Evolutionary conservation across 2,329 filamentous ascomycete species (phyloP), one percentile per base, ranked within the genome.

Genomic region (Bipolaris oryzae): DNA sequence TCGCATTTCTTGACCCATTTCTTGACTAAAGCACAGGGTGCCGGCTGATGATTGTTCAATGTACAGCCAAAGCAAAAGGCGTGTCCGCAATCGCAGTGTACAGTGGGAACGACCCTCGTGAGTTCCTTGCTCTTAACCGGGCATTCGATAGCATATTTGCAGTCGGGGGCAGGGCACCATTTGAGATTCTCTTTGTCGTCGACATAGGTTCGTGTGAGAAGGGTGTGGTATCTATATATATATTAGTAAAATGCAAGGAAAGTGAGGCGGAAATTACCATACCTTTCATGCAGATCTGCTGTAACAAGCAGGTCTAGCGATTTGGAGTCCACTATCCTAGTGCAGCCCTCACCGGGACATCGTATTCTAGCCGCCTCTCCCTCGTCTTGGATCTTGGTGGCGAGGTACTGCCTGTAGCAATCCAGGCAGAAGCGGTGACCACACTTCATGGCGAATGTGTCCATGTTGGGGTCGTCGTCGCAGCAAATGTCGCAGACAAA

Each of bases 121-220:
- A 99, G 82, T 55, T 97, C 92, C 72, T 92, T 92, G 79, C 90
- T 89, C 79, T 96, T 96, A 57, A 98, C 85, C 0, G 81, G 81
- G 69, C 95, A 99, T 71, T 98, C 91, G 44, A 99, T 81, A 11
- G 94, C 95, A 71, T 95, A 98, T 68, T 90, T 86, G 77, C 95
- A 99, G 75, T 99, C 94, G n/a, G 95, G 95, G 1, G 94, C 94
- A 0, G 95, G 95, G 75, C 95, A 99, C 95, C 95, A 99, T 76
- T 96, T 96, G 58, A 98, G 85, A 53, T 89, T 89, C 55, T 96
- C 93, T 77, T 92, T 96, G 77, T 99, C 94, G 76, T 99, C 95
- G 58, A 99, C 95, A 71, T 96, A 99, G 6, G 93, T 97, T 67
- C 95, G 85, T 71, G 91, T 96, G 33, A 99, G 87, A 15, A 99